Percentiles rank a stretch among this genome's conserved stretches.
Evolutionary conservation across 257 asterid genomes (phyloP).

Genomic region (Gentiana dahurica): DNA sequence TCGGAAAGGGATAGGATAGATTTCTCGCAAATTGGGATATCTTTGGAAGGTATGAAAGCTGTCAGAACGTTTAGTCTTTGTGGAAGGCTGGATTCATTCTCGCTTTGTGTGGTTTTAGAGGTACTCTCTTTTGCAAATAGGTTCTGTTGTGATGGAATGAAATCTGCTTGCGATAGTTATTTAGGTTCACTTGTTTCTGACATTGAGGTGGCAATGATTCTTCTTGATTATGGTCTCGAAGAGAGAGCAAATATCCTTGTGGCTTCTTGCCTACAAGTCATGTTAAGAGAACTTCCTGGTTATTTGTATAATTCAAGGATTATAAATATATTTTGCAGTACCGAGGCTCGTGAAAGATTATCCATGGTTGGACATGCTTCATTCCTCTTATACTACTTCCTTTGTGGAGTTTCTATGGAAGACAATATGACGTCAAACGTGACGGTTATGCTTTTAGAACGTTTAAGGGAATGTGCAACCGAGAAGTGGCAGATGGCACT

Average conservation of each 20-base stretch:
- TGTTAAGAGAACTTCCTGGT: constrained; percentile 37
- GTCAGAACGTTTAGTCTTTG: constrained; percentile 24
- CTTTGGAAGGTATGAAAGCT: constrained; percentile 32
- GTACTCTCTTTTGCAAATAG: constrained; percentile 38
- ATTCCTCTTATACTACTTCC: constrained; percentile 37
- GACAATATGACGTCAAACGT: constrained; percentile 32
- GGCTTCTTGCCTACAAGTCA: constrained; percentile 43
- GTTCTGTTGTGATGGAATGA: constrained; percentile 42
- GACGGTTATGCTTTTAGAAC: constrained; percentile 29
- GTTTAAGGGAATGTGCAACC: constrained; percentile 36
- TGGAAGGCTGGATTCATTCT: constrained; percentile 21
- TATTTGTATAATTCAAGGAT: constrained; percentile 28
- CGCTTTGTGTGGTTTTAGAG: constrained; percentile 29
- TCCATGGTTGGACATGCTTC: constrained; percentile 32
- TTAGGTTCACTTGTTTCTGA: constrained; percentile 31
- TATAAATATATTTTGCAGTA: constrained; percentile 30
- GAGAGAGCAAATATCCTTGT: constrained; percentile 33
- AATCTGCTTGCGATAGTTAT: constrained; percentile 33
- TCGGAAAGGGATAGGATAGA: constrained; percentile 28
- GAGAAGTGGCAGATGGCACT: constrained; percentile 36
- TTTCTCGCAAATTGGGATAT: constrained; percentile 33
- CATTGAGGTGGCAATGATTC: constrained; percentile 34
- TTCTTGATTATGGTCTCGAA: constrained; percentile 40
- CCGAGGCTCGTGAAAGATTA: constrained; percentile 31
- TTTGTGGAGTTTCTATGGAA: constrained; percentile 36